Evolutionary conservation across 495 filamentous ascomycete genomes (phyloP).

Genomic region (Rhypophila decipiens): DNA sequence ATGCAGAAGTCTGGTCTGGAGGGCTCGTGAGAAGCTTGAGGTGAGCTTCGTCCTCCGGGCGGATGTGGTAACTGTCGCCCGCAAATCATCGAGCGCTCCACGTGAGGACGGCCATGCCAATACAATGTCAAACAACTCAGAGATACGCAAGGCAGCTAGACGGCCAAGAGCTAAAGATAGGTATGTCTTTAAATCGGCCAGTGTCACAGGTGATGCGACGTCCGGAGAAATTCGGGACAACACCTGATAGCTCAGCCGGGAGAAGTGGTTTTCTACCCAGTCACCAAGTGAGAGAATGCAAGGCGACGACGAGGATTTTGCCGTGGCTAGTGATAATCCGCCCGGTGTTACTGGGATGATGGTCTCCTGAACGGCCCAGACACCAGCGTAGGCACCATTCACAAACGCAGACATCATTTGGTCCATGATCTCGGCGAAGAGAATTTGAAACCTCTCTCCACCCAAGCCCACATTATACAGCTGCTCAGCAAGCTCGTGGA

Average conservation of each 20-base stretch:
- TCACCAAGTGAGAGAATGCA: constrained; percentile 53
- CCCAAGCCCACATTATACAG: constrained; percentile 68
- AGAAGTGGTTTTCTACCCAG: constrained; percentile 69
- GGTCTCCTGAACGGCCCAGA: constrained; percentile 39
- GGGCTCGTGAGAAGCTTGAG: constrained; percentile 57
- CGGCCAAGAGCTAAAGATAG: constrained; percentile 72
- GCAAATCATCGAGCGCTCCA: constrained; percentile 76
- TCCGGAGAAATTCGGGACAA: constrained; percentile 31
- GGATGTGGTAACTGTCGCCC: constrained; percentile 47
- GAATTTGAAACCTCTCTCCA: constrained; percentile 64
- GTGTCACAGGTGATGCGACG: constrained; percentile 34
- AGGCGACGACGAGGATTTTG: constrained; percentile 42
- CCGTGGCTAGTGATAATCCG: constrained; percentile 14
- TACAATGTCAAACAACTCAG: constrained; percentile 83
- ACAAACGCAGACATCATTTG: constrained; percentile 62
- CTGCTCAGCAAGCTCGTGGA: constrained; percentile 53
- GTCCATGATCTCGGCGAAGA: constrained; percentile 72
- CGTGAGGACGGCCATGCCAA: constrained; percentile 74
- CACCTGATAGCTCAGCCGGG: constrained; percentile 60
- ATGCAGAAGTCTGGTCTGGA: constrained; percentile 73
- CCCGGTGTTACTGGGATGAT: constrained; percentile 12
- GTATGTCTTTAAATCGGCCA: constrained; percentile 66
- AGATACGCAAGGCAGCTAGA: constrained; percentile 70
- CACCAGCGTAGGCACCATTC: constrained; percentile 49
- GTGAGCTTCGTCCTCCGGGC: constrained; percentile 59